Evolutionary conservation across 306 rosid species (phyloP).

Genomic region (Luffa acutangula): DNA sequence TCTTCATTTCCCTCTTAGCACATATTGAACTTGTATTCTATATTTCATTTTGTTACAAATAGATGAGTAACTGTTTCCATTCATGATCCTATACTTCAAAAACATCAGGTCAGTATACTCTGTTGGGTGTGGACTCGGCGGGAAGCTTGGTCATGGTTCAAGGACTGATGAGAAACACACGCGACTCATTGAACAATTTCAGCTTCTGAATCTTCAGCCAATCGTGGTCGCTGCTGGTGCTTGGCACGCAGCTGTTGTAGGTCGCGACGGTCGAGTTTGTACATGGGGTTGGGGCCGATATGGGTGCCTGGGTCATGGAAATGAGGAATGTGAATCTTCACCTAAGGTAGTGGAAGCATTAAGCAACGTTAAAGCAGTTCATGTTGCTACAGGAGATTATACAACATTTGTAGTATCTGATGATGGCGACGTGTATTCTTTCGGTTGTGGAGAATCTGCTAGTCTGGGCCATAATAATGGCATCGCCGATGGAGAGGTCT

Average conservation of each 20-base stretch:
- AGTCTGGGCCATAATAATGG: slow-evolving; percentile 77
- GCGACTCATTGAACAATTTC: slow-evolving; percentile 65
- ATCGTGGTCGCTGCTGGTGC: slow-evolving; percentile 89
- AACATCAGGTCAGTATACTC: slow-evolving; percentile 81
- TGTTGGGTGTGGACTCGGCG: slow-evolving; percentile 96
- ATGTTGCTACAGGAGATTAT: slow-evolving; percentile 92
- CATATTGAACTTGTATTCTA: not conserved
- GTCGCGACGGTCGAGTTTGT: slow-evolving; percentile 87
- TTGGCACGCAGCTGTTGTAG: slow-evolving; percentile 98
- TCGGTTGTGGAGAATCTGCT: slow-evolving; percentile 92
- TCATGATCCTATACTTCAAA: not conserved
- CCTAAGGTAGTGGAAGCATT: slow-evolving; percentile 83
- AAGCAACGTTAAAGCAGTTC: slow-evolving; percentile 62
- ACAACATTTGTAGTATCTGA: slow-evolving; percentile 80
- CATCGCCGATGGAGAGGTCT: slow-evolving; percentile 50
- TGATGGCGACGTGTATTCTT: slow-evolving; percentile 82
- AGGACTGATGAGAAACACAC: slow-evolving; percentile 79
- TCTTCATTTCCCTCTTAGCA: not conserved
- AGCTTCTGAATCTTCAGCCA: slow-evolving; percentile 67
- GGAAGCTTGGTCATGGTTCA: slow-evolving; percentile 89
- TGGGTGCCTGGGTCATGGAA: slow-evolving; percentile 95
- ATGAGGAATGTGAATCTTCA: slow-evolving; percentile 72
- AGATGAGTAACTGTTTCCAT: not conserved
- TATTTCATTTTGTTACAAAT: not conserved
- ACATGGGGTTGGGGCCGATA: slow-evolving; percentile 99